Base-by-base conservation (phyloP, 495 filamentous ascomycete genomes). In the Neurospora sp. region DNA sequence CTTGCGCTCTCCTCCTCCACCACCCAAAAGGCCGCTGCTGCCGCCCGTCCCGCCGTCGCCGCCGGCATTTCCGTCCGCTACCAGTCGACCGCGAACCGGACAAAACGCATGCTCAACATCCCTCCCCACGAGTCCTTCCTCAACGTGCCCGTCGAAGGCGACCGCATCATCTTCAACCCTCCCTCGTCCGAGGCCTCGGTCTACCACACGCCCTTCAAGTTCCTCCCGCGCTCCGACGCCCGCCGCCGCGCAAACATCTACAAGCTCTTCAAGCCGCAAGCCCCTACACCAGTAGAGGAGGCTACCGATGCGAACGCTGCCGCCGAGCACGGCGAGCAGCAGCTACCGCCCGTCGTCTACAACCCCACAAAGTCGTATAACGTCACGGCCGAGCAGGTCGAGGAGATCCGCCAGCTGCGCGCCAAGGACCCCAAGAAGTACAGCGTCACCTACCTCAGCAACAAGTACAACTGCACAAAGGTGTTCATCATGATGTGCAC, bases 101-200 rank as follows among this genome's bases (percentile, higher is more conserved):
- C 89, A 59, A 91, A 89, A 81, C 89, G 90, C 82, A 87, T 89
- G 14, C 88, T 94, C 74, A 88, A 89, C 74, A 86, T 94, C 76
- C 88, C 90, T 71, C 91, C 91, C 37, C 90, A 94, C 82, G 85
- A 88, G 12, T 91, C 91, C 71, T 95, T 93, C 83, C 84, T 87
- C 70, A 78, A 87, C 11, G 75, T 81, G 41, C 78, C 69, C 53
- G 81, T 87, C 48, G 37, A 76, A 5, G 77, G 82, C 72, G 85
- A 90, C 75, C 87, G 93, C 76, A 93, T 98, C 80, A 90, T 99
- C 83, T 94, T 91, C 90, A 98, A 98, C 83, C 96, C 96, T 53
- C 96, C 96, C 8, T 91, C 94, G n/a, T 89, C 93, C 40, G 87
- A 89, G 0, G 88, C 96, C 2, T 92, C 89, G 22, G 90, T 94